phyloP scores from a whole-genome alignment of 2,329 filamentous ascomycete species.

The Penicillium sp. region DNA sequence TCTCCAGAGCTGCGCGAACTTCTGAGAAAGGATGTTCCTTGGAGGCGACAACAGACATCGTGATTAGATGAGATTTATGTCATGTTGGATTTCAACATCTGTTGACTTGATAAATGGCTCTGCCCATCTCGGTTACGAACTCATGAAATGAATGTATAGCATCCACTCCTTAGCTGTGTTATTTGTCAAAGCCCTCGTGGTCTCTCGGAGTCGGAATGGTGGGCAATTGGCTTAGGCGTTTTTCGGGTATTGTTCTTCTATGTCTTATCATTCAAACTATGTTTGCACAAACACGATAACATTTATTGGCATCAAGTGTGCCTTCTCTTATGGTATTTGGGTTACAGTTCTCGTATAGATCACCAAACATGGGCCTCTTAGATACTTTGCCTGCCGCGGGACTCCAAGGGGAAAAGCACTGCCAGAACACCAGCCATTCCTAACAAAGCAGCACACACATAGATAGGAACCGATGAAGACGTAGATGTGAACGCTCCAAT shows the following conservation, averaged over 20 bases:
- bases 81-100: too few species aligned
- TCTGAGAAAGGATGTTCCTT: constrained; percentile 62
- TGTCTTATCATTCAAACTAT: background rate
- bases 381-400: constrained; percentile 13
- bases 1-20: constrained; percentile 66
- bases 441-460: constrained; percentile 28
- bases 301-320: too few species aligned
- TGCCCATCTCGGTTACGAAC: background rate
- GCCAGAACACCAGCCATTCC: constrained; percentile 23
- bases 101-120: background rate
- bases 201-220: background rate
- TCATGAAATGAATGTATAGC: constrained; percentile 1
- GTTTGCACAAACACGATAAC: background rate
- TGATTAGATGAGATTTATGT: too few species aligned
- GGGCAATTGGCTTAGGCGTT: background rate
- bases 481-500: constrained; percentile 26
- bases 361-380: too few species aligned
- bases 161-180: background rate
- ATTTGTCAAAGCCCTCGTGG: background rate
- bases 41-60: constrained; percentile 37
- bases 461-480: constrained; percentile 29
- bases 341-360: too few species aligned
- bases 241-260: background rate
- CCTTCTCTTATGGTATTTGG: background rate
- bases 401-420: constrained; percentile 24